phyloP scores from a whole-genome alignment of 2,329 filamentous ascomycete genomes.

The Arachnomyces sp. region DNA sequence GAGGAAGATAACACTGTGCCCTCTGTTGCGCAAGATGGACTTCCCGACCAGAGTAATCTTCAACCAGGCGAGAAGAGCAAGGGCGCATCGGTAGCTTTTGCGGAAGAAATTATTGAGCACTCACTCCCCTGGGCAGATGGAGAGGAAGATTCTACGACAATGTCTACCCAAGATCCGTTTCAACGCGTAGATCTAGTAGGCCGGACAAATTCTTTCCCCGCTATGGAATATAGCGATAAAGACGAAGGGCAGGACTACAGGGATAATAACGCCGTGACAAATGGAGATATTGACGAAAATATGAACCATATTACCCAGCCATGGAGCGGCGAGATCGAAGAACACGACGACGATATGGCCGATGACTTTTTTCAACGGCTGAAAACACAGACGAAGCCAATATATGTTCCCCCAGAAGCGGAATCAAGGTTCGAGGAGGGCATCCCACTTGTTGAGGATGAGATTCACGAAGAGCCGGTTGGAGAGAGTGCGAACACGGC shows the following conservation, averaged over 20 bases:
- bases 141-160: background rate
- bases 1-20: too few species aligned
- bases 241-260: slow-evolving; percentile 3
- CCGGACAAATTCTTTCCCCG: slow-evolving; percentile 14
- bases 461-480: slow-evolving; percentile 22
- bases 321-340: slow-evolving; percentile 43
- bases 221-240: background rate
- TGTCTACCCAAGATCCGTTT: slow-evolving; percentile 8
- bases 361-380: slow-evolving; percentile 57
- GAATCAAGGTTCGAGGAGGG: slow-evolving; percentile 64
- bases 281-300: slow-evolving; percentile 1
- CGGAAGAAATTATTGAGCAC: too few species aligned
- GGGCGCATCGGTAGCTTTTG: too few species aligned
- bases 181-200: slow-evolving; percentile 8
- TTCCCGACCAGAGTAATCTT: too few species aligned
- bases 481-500: slow-evolving; percentile 17
- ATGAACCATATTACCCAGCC: slow-evolving; percentile 1
- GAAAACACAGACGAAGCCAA: slow-evolving; percentile 33
- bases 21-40: too few species aligned
- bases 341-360: slow-evolving; percentile 41
- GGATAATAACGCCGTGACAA: slow-evolving; percentile 26
- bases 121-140: too few species aligned
- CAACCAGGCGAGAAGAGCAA: too few species aligned
- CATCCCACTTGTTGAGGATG: slow-evolving; percentile 49
- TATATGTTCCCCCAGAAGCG: slow-evolving; percentile 30